Evolutionary conservation across 768 basidiomycete genomes (phyloP).

Genomic region (Boletus reticulatus): DNA sequence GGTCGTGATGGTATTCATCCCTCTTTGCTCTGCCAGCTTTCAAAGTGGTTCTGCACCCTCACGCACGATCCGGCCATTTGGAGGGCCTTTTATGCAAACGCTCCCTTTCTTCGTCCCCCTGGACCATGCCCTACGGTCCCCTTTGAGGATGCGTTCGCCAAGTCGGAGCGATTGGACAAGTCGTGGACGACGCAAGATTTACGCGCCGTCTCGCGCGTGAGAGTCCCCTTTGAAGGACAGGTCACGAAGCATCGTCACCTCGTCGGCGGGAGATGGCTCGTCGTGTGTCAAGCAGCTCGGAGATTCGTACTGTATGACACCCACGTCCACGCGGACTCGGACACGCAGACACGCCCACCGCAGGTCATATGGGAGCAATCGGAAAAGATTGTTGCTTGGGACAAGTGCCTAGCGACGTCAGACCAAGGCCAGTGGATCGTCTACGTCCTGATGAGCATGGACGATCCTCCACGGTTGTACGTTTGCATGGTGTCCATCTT

Average conservation of each 20-base stretch:
- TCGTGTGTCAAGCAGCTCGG: background rate
- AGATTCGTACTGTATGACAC: constrained; percentile 3
- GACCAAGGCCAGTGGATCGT: background rate
- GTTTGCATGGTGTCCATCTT: background rate
- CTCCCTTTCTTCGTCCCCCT: background rate
- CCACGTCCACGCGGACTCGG: background rate
- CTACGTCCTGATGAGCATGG: background rate
- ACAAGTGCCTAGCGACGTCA: background rate
- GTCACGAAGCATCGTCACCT: background rate
- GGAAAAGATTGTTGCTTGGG: background rate
- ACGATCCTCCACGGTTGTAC: background rate
- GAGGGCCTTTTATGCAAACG: background rate
- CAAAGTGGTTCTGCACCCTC: background rate
- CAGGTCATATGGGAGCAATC: background rate
- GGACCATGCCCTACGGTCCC: background rate
- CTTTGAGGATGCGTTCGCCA: background rate
- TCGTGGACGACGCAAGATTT: background rate
- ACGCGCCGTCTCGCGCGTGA: background rate
- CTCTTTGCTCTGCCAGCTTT: background rate
- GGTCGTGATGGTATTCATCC: no score
- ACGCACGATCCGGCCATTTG: background rate
- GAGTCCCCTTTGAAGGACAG: background rate
- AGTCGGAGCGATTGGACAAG: background rate
- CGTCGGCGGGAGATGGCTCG: constrained; percentile 1
- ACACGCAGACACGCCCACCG: background rate